A percentile compares a stretch with the other conserved stretches of the same genome.
Conservation (phyloP, 495 filamentous ascomycete species). For the Clohesyomyces aquaticus region DNA sequence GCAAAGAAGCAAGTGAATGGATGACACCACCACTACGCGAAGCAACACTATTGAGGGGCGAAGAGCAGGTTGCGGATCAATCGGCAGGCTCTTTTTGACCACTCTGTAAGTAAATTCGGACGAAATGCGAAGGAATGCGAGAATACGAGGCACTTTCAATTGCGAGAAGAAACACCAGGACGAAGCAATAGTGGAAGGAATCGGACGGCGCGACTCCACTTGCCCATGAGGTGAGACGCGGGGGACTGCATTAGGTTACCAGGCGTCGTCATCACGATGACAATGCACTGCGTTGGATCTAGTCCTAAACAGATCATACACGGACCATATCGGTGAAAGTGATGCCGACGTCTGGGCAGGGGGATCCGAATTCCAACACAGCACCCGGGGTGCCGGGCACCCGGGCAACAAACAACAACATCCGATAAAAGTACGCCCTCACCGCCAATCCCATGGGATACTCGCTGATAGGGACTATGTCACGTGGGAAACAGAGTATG, state of each 20-base stretch:
- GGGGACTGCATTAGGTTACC: constrained; percentile 6
- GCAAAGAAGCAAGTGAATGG: constrained; percentile 11
- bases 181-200: not conserved
- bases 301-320: no score
- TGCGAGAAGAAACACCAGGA: not conserved
- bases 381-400: no score
- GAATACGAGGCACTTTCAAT: not conserved
- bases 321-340: no score
- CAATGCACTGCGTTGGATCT: no score
- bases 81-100: constrained; percentile 8
- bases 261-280: constrained; percentile 13
- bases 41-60: constrained; percentile 1
- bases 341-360: no score
- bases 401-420: no score
- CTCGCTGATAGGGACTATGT: no score
- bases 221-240: not conserved
- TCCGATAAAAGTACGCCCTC: no score
- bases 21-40: constrained; percentile 24
- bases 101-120: constrained; percentile 11
- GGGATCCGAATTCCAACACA: no score
- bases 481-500: no score
- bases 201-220: not conserved
- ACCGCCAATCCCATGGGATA: no score
- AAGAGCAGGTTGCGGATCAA: constrained; percentile 9
- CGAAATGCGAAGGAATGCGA: constrained; percentile 15